Evolutionary conservation across 2,329 filamentous ascomycete genomes (phyloP), one percentile per base, ranked within the genome.

Genomic region (Ascochyta fabae): DNA sequence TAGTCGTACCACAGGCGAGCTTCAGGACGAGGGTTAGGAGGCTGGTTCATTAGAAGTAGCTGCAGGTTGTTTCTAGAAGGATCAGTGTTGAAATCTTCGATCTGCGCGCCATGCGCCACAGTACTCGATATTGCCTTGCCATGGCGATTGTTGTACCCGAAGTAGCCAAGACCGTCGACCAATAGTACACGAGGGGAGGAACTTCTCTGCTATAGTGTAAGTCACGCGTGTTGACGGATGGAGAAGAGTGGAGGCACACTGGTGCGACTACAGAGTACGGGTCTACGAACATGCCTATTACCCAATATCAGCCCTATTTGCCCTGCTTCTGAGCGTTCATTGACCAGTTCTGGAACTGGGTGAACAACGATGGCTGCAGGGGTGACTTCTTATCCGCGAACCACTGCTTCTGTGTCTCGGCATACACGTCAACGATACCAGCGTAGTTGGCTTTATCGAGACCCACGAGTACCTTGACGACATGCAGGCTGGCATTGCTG

Each of bases 401-500:
- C 78, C 78, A 81, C 56, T 78, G 64, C 53, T 75, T 77, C 64
- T 77, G 75, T 24, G 78, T 76, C 34, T 74, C 69, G 2, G 67
- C 70, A 64, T 82, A 82, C 56, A 78, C 72, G 53, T 75, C 69
- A 16, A 71, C 74, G 10, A 79, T 67, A 33, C 64, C 66, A 40
- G 66, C 62, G 58, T 76, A 81, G 52, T 77, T 71, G 24, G 61
- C 62, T 35, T 61, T 67, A 42, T 80, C 81, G 3, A 79, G 76
- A 2, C 79, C 78, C 56, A 87, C 82, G 56, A 92, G 73, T 31
- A 85, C 80, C 45, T 86, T 87, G 5, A 84, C 86, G 2, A 92
- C 76, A 43, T 91, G 82, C 47, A 92, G 76, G 67, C 87, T 89
- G 0, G 88, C 87, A 1, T 84, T 86, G 64, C 91, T 96, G 56